A percentile compares a stretch with the other conserved stretches of the same genome.
phyloP scores from a whole-genome alignment of 1,284 basidiomycete species.

The Amylostereum chailletii region DNA sequence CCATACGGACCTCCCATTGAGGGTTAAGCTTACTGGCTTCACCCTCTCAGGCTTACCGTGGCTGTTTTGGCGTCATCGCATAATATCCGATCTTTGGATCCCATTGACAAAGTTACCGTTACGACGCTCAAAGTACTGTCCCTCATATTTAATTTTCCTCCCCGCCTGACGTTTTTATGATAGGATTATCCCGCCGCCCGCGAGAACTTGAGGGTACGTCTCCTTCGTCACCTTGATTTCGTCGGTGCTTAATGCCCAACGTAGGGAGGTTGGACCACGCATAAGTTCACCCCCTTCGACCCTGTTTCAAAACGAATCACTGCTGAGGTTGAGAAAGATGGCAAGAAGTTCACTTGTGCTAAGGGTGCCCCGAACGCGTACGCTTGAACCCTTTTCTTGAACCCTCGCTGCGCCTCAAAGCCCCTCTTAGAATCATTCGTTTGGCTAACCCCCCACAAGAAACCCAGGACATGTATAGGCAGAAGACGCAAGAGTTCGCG shows the following conservation, averaged over 20 bases:
- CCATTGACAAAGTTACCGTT: conserved; percentile 49
- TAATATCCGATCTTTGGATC: conserved; percentile 44
- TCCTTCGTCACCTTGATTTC: not conserved
- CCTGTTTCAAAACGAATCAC: conserved; percentile 51
- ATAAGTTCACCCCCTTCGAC: conserved; percentile 46
- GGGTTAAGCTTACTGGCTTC: not conserved
- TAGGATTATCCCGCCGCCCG: conserved; percentile 40
- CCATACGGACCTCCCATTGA: not conserved
- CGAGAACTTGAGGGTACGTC: conserved; percentile 18
- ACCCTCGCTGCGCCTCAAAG: not conserved
- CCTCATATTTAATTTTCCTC: not conserved
- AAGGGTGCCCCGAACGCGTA: conserved; percentile 47
- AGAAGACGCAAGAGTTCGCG: conserved; percentile 34
- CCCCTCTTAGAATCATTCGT: conserved; percentile 29
- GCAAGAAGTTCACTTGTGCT: conserved; percentile 38
- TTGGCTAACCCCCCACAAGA: conserved; percentile 30
- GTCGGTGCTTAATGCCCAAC: conserved; percentile 22
- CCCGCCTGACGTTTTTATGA: not conserved
- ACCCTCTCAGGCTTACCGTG: conserved; percentile 12
- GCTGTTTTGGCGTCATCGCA: conserved; percentile 46
- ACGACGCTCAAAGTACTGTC: conserved; percentile 31
- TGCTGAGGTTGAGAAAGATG: conserved; percentile 42
- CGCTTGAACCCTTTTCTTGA: not conserved
- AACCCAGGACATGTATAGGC: conserved; percentile 31
- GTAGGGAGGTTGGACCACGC: conserved; percentile 36